Percentiles rank a stretch among this genome's conserved stretches.
Evolutionary conservation across 805 yeast genomes (phyloP).

Genomic region (Zygotorulaspora chibaensis): DNA sequence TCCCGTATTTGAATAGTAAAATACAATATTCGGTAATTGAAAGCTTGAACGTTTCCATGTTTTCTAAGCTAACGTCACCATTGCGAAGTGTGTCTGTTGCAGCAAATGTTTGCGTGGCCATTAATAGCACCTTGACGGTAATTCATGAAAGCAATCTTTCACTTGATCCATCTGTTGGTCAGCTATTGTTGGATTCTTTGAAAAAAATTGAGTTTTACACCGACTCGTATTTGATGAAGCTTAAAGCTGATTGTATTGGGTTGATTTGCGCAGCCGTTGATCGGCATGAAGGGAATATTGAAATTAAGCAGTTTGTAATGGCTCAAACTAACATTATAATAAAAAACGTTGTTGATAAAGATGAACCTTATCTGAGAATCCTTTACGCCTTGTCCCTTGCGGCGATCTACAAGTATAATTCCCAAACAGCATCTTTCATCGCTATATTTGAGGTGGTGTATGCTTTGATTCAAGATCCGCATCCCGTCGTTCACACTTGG

Average conservation of each 20-base stretch:
- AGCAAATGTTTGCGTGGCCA: constrained; percentile 59
- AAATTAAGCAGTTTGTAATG: constrained; percentile 19
- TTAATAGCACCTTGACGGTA: constrained; percentile 46
- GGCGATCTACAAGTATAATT: constrained; percentile 41
- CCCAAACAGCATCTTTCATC: constrained; percentile 37
- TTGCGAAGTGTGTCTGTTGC: constrained; percentile 46
- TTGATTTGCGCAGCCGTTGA: constrained; percentile 39
- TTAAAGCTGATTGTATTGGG: constrained; percentile 59
- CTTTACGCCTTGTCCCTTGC: constrained; percentile 50
- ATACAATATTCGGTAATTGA: constrained; percentile 88
- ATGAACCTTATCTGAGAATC: constrained; percentile 62
- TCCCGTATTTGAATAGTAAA: constrained; percentile 67
- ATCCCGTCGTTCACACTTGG: constrained; percentile 77
- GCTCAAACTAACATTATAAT: constrained; percentile 52
- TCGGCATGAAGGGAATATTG: constrained; percentile 11
- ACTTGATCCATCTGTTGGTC: constrained; percentile 39
- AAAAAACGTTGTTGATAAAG: constrained; percentile 59
- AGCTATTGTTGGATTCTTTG: constrained; percentile 48
- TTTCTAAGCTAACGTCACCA: constrained; percentile 37
- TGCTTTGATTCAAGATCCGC: constrained; percentile 70
- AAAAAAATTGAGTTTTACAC: constrained; percentile 40
- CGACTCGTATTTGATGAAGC: constrained; percentile 39
- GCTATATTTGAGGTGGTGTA: constrained; percentile 52
- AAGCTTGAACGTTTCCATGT: constrained; percentile 56
- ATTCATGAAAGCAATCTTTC: constrained; percentile 21